Base-by-base conservation (phyloP, 1,284 basidiomycete genomes). In the Ceratobasidium sp. region DNA sequence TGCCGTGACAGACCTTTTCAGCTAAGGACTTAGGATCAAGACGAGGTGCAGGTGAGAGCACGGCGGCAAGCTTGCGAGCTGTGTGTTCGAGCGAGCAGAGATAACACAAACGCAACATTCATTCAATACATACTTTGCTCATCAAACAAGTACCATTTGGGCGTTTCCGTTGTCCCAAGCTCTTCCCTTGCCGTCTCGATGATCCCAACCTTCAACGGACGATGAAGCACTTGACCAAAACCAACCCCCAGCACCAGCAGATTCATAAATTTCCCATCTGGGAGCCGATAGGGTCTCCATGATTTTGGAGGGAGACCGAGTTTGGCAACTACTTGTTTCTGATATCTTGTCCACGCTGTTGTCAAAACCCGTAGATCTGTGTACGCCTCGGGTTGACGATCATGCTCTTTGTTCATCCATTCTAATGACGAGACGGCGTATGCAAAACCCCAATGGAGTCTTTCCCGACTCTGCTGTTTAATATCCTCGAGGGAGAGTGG, bases 371-470 rank as follows among this genome's bases (percentile, higher is more conserved):
- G 18, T 25, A 49, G 18, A n/a, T 49, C 48, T n/a, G 48, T 25
- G 23, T 49, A 49, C n/a, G 23, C 48, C 4, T 49, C 48, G 23
- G 48, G 48, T 25, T 49, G 48, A 25, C 48, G 48, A 49, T n/a
- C 48, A 12, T n/a, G 9, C 48, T 49, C 48, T 49, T 18, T 12
- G 23, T 8, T 6, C 48, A 49, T 49, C 48, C 48, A 49, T 25
- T 18, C n/a, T n/a, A 25, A 49, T 12, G 48, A 25, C 12, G 48
- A 49, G 18, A 49, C 48, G 18, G 23, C 48, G 12, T 49, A 49
- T 49, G 48, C 48, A 25, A 21, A 49, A 12, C 48, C 48, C 48
- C 48, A 49, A n/a, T 49, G 48, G 23, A 49, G 48, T n/a, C 48
- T n/a, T 25, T 49, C 48, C 23, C 48, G 48, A 7, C n/a, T 25